Evolutionary conservation across 345 rosid genomes (phyloP).

Genomic region (Citrus reticulata): DNA sequence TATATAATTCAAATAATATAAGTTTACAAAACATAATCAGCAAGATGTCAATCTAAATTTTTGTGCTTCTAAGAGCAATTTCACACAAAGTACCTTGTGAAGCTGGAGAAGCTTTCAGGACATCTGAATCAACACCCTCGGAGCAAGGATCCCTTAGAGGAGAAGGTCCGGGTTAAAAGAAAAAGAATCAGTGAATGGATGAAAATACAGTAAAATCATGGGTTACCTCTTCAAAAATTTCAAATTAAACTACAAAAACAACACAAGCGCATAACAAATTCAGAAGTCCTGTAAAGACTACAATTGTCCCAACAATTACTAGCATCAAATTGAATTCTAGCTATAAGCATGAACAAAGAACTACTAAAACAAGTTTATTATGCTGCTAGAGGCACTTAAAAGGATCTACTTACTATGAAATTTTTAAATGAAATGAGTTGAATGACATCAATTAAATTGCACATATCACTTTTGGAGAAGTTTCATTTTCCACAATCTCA

Average conservation of each 20-base stretch:
- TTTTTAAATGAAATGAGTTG: too few relatives aligned
- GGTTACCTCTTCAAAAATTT: constrained; percentile 8
- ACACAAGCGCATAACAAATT: background rate
- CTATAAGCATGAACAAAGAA: background rate
- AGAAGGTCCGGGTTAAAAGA: background rate
- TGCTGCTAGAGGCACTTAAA: background rate
- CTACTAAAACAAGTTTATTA: too few relatives aligned
- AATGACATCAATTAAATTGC: too few relatives aligned
- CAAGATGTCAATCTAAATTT: too few relatives aligned
- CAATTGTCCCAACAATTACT: background rate
- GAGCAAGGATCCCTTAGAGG: constrained; percentile 54
- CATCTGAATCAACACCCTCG: constrained; percentile 51
- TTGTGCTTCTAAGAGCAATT: background rate
- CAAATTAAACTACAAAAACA: background rate
- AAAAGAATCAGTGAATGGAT: background rate
- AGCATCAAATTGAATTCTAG: too few relatives aligned
- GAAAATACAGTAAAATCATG: background rate
- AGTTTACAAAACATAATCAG: background rate
- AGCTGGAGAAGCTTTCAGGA: constrained; percentile 47
- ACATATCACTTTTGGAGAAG: too few relatives aligned
- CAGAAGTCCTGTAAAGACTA: background rate
- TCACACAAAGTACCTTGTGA: constrained; percentile 32
- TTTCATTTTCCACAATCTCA: too few relatives aligned
- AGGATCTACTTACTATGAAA: too few relatives aligned
- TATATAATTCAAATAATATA: background rate